phyloP scores from a whole-genome alignment of 306 rosid genomes.

The Cucumis melo region DNA sequence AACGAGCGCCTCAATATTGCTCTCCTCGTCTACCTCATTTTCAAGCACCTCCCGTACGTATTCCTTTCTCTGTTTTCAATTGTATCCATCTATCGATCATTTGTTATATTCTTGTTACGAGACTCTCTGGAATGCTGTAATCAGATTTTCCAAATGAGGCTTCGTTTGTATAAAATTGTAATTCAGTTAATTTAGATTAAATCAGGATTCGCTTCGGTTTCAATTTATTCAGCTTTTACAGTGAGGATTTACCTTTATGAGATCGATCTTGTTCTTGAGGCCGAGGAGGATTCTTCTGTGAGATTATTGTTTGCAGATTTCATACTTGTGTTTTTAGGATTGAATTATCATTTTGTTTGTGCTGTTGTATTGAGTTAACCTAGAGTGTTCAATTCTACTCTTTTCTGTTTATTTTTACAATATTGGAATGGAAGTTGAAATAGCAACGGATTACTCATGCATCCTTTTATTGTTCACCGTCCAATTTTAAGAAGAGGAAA shows the following conservation, averaged over 20 bases:
- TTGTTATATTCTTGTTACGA: neutral
- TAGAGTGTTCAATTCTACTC: neutral
- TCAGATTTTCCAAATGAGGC: neutral
- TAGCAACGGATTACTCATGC: neutral
- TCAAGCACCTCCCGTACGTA: conserved; percentile 64
- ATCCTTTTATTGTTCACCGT: neutral
- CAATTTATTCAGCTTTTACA: neutral
- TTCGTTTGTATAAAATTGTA: neutral
- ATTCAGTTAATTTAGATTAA: neutral
- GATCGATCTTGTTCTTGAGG: neutral
- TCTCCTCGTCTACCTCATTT: conserved; percentile 70
- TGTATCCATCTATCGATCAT: neutral
- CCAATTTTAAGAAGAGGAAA: neutral
- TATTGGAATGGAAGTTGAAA: neutral
- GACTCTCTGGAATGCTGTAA: neutral
- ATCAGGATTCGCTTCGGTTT: neutral
- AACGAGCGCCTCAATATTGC: conserved; percentile 90
- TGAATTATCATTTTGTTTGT: neutral
- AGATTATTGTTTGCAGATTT: neutral
- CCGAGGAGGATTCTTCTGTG: neutral
- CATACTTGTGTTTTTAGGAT: neutral
- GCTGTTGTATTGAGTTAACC: neutral
- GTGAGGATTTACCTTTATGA: neutral
- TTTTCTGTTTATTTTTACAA: neutral
- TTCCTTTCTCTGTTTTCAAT: neutral